Base-by-base conservation (phyloP, 2,329 filamentous ascomycete species). In the Arthrobotrys sinensis region DNA sequence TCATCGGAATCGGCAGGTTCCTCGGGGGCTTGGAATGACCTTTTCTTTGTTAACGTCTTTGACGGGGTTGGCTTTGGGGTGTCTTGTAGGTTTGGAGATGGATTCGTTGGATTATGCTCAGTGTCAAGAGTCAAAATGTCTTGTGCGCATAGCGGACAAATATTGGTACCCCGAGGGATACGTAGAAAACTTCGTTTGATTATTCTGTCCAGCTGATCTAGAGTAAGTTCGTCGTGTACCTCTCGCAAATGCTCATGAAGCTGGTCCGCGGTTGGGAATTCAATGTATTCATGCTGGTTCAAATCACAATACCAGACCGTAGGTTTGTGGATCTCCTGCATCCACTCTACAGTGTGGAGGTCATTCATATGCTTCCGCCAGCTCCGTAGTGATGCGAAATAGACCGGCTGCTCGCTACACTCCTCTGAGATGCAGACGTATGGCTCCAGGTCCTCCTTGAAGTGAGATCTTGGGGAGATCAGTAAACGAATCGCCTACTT, bases 391-490 rank as follows among this genome's bases (percentile, higher is more conserved):
- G 32, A 55, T 14, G 21, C 10, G 16, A 57, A 57, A 16, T 57
- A 60, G 5, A 19, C 38, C 14, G 36, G 65, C 36, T 69, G 16
- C 19, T 67, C 46, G 38, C 32, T 32, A 36, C 65, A 69, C 21
- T 69, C 50, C 28, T 69, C 65, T 46, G 65, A 69, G n/a, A 69
- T 57, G 21, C 65, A 69, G 21, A 69, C 65, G n/a, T 69, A 69
- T 34, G 65, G 65, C 16, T 69, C 65, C 19, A 69, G 65, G 36
- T 69, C 65, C 11, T 46, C 38, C 14, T 69, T 69, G 21, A 69
- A 69, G 28, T 69, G 65, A 34, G 65, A 69, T 28, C 55, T 62
- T 16, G 36, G 28, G 45, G 10, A 62, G 2, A 11, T 45, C 7
- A 45, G 55, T 11, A 2, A 3, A 5, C 32, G 4, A 38, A 1